A percentile compares a stretch with the other conserved stretches of the same genome.
Evolutionary conservation across 495 filamentous ascomycete genomes (phyloP).

Genomic region (Trichoderma asperelloides): DNA sequence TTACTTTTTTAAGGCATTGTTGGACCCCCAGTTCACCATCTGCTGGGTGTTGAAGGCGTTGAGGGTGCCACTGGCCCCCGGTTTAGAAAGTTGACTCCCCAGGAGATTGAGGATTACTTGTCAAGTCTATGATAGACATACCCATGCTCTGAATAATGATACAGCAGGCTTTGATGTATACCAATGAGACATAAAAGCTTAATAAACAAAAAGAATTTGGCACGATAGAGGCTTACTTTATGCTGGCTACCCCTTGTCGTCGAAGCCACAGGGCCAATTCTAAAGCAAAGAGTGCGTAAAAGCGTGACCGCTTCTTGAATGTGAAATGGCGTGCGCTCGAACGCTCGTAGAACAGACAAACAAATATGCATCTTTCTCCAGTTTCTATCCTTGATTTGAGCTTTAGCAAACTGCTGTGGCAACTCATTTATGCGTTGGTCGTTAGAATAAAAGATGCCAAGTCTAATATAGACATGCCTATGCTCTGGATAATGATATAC

Average conservation of each 20-base stretch:
- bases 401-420: no score
- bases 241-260: no score
- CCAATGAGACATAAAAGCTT: slow-evolving; percentile 17
- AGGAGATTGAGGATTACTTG: slow-evolving; percentile 98
- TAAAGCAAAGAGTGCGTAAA: background rate
- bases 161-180: slow-evolving; percentile 13
- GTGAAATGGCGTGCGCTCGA: no score
- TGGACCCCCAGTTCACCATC: slow-evolving; percentile 83
- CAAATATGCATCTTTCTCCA: no score
- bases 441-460: no score
- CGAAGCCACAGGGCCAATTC: no score
- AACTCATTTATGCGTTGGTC: no score
- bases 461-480: no score
- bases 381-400: no score
- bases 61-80: slow-evolving; percentile 82
- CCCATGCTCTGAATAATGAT: background rate
- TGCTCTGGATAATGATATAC: no score
- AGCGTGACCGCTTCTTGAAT: no score
- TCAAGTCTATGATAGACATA: slow-evolving; percentile 68
- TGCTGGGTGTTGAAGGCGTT: slow-evolving; percentile 88
- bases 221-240: slow-evolving; percentile 22
- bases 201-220: slow-evolving; percentile 28
- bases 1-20: slow-evolving; percentile 66
- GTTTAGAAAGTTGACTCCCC: slow-evolving; percentile 91
- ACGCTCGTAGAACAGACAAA: no score